Percentiles rank a stretch among this genome's conserved stretches.
Conservation (phyloP, 1,284 basidiomycete species). For the Cryptococcus sp. region DNA sequence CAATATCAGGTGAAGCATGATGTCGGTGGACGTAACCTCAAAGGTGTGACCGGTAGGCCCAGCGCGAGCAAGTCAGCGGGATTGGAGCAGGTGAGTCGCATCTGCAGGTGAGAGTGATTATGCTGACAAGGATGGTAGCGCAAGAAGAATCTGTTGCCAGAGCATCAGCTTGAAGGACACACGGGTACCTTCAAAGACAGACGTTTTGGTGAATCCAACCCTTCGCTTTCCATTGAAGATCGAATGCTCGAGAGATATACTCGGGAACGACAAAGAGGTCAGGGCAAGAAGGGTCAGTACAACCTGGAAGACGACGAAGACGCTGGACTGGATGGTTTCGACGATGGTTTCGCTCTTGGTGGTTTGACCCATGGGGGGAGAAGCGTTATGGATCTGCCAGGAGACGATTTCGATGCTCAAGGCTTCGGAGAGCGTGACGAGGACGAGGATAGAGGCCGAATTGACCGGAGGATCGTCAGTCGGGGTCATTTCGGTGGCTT, state of each 20-base stretch:
- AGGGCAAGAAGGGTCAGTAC: conserved; percentile 78
- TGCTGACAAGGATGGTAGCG: conserved; percentile 58
- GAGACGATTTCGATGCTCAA: conserved; percentile 81
- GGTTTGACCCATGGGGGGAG: conserved; percentile 90
- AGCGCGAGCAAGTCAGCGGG: conserved; percentile 85
- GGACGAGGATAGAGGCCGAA: conserved; percentile 67
- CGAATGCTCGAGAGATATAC: conserved; percentile 98
- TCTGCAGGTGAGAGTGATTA: neutral
- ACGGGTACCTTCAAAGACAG: conserved; percentile 89
- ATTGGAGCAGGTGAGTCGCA: conserved; percentile 73
- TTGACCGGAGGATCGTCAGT: conserved; percentile 67
- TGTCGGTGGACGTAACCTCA: conserved; percentile 81
- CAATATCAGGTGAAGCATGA: conserved; percentile 72
- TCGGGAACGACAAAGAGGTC: conserved; percentile 65
- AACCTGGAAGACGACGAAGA: conserved; percentile 75
- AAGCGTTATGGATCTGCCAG: conserved; percentile 65
- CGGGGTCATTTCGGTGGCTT: conserved; percentile 85
- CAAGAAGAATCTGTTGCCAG: conserved; percentile 83
- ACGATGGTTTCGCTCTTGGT: conserved; percentile 45
- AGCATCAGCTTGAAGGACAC: conserved; percentile 70
- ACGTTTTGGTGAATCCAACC: conserved; percentile 94
- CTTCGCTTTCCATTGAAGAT: conserved; percentile 87
- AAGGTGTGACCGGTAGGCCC: conserved; percentile 79
- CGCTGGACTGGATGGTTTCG: conserved; percentile 63
- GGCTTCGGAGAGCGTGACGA: conserved; percentile 72